Conservation (phyloP, 2,329 filamentous ascomycete species). For the Pseudogymnoascus pannorum region DNA sequence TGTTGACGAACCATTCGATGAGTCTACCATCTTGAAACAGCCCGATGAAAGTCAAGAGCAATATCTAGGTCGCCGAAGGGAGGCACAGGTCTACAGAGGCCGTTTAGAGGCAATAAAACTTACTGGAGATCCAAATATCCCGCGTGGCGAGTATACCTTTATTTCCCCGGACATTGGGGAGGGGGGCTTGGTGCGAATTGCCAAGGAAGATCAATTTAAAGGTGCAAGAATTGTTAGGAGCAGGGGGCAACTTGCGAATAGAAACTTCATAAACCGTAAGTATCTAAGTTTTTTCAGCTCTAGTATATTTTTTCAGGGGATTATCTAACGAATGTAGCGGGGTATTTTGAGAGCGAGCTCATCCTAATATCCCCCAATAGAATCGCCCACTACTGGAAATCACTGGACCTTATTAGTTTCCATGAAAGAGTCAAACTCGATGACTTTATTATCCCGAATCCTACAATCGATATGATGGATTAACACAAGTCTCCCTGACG, state of each 20-base stretch:
- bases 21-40: conserved; percentile 34
- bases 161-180: conserved; percentile 69
- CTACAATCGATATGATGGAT: background rate
- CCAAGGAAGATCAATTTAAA: conserved; percentile 61
- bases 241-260: conserved; percentile 68
- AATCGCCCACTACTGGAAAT: conserved; percentile 76
- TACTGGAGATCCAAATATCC: conserved; percentile 85
- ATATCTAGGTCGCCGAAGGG: conserved; percentile 39
- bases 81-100: conserved; percentile 52
- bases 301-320: background rate
- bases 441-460: conserved; percentile 30
- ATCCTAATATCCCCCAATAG: conserved; percentile 71
- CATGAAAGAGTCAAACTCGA: conserved; percentile 55
- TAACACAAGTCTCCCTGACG: background rate
- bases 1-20: conserved; percentile 33
- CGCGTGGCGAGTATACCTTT: conserved; percentile 78
- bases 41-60: conserved; percentile 38
- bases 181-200: conserved; percentile 54
- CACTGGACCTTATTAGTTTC: conserved; percentile 52
- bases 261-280: conserved; percentile 66
- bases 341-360: conserved; percentile 67
- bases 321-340: conserved; percentile 43
- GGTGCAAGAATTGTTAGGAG: conserved; percentile 68
- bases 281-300: conserved; percentile 13
- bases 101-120: conserved; percentile 79